Base-by-base conservation (phyloP, 352 stramenopile species). In the Globisporangium parvum region DNA sequence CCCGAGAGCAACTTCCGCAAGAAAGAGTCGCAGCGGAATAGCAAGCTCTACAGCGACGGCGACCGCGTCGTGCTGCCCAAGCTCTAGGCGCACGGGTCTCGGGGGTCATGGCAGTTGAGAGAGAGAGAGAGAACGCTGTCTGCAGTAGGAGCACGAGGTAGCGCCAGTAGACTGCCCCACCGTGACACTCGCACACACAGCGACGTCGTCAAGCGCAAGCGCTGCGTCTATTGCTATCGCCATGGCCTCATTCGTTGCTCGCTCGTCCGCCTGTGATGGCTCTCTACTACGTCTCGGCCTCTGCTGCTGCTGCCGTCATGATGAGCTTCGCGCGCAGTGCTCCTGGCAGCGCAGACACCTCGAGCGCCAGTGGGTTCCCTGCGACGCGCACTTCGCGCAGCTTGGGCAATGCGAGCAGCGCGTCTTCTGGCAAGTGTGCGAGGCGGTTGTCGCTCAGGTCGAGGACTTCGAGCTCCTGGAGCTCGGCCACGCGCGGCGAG, bases 371-470 rank as follows among this genome's bases (percentile, higher is more conserved):
- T 5, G 60, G 49, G 58, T 93, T 93, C 12, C 76, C 73, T 0
- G 57, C 57, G 9, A 91, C 62, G 14, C 55, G 67, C 23, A 91
- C 39, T 40, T 73, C 57, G 15, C 65, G 39, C 4, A 93, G 64
- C 23, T 65, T 55, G 1, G 35, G 51, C 6, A 90, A 57, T 42
- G 64, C 56, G 39, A 73, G 64, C 5, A 91, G 53, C 18, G 74
- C 62, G 35, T 74, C 33, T 14, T 76, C 55, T 0, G 78, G 74
- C 33, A 93, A 55, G 5, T 35, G 57, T 23, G 51, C 23, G 15
- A 91, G 70, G 26, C 55, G 55, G 52, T 94, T 94, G 45, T 74
- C 58, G 11, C 73, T 55, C 51, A 92, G 24, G 42, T 88, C 80
- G 48, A 93, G 80, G 53, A 66, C 75, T 58, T 86, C 48, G 11